Evolutionary conservation across 139 green algal genomes (phyloP).

Genomic region (Gonium pectorale): DNA sequence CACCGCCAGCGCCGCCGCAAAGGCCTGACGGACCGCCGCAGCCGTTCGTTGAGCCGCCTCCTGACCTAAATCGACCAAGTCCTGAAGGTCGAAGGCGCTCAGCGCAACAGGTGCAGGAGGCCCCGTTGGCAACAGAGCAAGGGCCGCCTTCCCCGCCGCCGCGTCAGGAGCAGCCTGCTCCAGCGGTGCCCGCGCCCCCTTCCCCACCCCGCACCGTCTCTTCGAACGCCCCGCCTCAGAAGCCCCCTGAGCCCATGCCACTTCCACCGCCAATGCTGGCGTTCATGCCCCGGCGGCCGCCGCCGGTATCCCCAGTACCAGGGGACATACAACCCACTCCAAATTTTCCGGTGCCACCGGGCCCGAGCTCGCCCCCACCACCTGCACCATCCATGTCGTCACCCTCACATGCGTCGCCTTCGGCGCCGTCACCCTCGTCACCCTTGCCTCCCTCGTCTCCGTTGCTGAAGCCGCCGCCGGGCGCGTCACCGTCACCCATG

Average conservation of each 20-base stretch:
- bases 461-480: background rate
- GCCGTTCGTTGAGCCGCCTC: too few species aligned
- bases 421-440: background rate
- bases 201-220: background rate
- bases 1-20: too few species aligned
- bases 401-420: background rate
- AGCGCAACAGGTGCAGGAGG: too few species aligned
- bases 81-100: too few species aligned
- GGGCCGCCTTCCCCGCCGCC: background rate
- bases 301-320: too few species aligned
- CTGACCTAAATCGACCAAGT: too few species aligned
- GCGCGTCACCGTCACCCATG: background rate
- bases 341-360: background rate
- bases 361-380: background rate
- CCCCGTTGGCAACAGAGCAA: too few species aligned
- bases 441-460: background rate
- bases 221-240: background rate
- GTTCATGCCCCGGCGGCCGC: background rate
- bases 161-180: background rate
- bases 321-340: too few species aligned
- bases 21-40: too few species aligned
- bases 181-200: background rate
- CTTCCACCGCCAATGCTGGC: background rate
- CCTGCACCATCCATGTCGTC: background rate
- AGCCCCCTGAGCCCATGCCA: background rate